A percentile compares a stretch with the other conserved stretches of the same genome.
These are phyloP conservation scores for Cyphellophora attinorum DNA, from an alignment of 2,329 filamentous ascomycete genomes.

Conservation along the genomic window DNA sequence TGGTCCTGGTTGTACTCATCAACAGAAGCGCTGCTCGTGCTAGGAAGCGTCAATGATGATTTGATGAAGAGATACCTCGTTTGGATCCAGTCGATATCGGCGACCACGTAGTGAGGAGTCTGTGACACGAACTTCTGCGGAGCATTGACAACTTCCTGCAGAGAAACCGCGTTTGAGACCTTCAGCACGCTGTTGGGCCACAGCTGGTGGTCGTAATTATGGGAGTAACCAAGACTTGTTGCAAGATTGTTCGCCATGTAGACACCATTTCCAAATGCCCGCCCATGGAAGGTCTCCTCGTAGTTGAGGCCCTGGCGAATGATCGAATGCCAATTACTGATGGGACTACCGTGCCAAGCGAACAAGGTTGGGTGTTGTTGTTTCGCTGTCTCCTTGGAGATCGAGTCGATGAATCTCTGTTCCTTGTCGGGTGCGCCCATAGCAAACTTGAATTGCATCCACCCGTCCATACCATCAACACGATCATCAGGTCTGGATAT, in stretches of 20 bases:
- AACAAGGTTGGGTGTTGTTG: slow-evolving; percentile 60
- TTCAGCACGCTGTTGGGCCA: slow-evolving; percentile 63
- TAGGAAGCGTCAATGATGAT: slow-evolving; percentile 10
- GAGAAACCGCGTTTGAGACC: slow-evolving; percentile 52
- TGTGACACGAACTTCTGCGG: slow-evolving; percentile 50
- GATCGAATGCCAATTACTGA: slow-evolving; percentile 84
- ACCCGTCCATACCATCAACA: slow-evolving; percentile 55
- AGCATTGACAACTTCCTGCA: slow-evolving; percentile 79
- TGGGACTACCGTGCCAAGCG: slow-evolving; percentile 72
- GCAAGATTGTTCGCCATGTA: slow-evolving; percentile 61
- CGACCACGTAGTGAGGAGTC: slow-evolving; percentile 60
- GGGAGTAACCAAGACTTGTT: slow-evolving; percentile 48
- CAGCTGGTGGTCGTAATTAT: slow-evolving; percentile 8
- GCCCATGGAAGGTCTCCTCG: slow-evolving; percentile 51
- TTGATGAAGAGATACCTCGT: slow-evolving; percentile 71
- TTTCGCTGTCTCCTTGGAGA: slow-evolving; percentile 37
- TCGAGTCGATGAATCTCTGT: slow-evolving; percentile 56
- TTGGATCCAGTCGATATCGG: slow-evolving; percentile 76
- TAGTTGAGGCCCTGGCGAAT: slow-evolving; percentile 74
- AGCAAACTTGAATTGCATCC: slow-evolving; percentile 76
- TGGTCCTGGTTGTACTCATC: slow-evolving; percentile 21
- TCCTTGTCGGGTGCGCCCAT: slow-evolving; percentile 88
- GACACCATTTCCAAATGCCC: slow-evolving; percentile 67
- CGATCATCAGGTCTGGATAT: slow-evolving; percentile 31
- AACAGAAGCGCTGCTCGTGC: neutral